Evolutionary conservation across 495 filamentous ascomycete species (phyloP), one percentile per base, ranked within the genome.

Genomic region (Lentithecium fluviatile): DNA sequence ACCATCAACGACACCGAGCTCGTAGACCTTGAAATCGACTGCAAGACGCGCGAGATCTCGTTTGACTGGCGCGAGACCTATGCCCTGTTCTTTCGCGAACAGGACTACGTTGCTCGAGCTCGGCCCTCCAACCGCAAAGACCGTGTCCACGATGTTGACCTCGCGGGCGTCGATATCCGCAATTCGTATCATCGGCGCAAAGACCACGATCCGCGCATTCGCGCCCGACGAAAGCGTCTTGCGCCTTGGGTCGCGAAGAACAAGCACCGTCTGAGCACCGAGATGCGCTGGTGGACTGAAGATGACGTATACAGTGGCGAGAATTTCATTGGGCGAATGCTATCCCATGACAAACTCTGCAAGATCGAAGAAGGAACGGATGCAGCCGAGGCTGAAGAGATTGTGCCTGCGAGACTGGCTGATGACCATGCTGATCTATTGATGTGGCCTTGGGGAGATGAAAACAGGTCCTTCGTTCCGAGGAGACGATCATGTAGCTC

Each of bases 71-170:
- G 26, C 15, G 8, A 53, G 36, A 64, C 60, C 7, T 53, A n/a
- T 24, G 15, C 60, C n/a, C 1, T 34, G 15, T 64, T 64, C 53
- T 64, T 64, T 32, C 52, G 60, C 13, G 60, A 64, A 26, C 15
- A 25, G 13, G n/a, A 58, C 32, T 64, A 52, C 19, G 26, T 12
- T 2, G 20, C 10, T 5, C 45, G 40, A 12, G 51, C 51, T 11
- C 3, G 17, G 19, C 20, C 21, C 10, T 36, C 21, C 15, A 15
- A 7, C 1, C 12, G 47, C 17, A 52, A 52, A 23, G 32, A 43
- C 25, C 49, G 42, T 13, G 17, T 20, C 4, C 37, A 54, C 29
- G 49, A 37, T 21, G 32, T 54, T 12, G 43, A 48, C 1, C 17
- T 61, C 13, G 32, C 24, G 19, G 29, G 37, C 6, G 7, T 40